These are phyloP conservation scores for Helichrysum umbraculigerum DNA, from an alignment of 129 eudicot genomes.

Conservation along the genomic window DNA sequence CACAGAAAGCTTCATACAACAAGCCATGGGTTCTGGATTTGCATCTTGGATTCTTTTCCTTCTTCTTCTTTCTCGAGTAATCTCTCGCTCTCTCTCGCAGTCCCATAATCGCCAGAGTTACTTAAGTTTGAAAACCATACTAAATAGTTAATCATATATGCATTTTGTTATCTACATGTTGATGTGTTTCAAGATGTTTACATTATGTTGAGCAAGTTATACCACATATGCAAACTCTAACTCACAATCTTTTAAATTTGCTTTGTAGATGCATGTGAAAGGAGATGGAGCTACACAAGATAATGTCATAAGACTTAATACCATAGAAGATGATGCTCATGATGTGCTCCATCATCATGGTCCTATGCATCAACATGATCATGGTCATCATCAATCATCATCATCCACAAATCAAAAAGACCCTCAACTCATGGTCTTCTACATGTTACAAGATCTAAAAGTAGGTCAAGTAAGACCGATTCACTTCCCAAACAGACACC, in stretches of 20 bases:
- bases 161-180: not conserved
- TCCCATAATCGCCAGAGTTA: not conserved
- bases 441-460: slow-evolving; percentile 48
- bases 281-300: slow-evolving; percentile 22
- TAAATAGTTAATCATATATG: not conserved
- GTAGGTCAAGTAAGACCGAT: slow-evolving; percentile 58
- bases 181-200: not conserved
- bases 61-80: slow-evolving; percentile 44
- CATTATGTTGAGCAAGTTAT: not conserved
- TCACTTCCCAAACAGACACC: slow-evolving; percentile 55
- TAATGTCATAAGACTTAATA: slow-evolving; percentile 46
- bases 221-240: not conserved
- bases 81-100: slow-evolving; percentile 1
- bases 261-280: slow-evolving; percentile 20
- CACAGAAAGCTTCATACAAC: slow-evolving; percentile 13
- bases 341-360: slow-evolving; percentile 18
- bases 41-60: slow-evolving; percentile 34
- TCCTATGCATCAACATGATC: slow-evolving; percentile 34
- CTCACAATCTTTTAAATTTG: not conserved
- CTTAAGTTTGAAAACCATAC: not conserved
- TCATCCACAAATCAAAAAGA: slow-evolving; percentile 53
- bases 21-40: slow-evolving; percentile 39
- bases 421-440: slow-evolving; percentile 62
- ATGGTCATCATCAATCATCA: slow-evolving; percentile 41
- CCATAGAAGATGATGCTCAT: slow-evolving; percentile 37